Conservation (phyloP, 345 rosid species). For the Populus alba region DNA sequence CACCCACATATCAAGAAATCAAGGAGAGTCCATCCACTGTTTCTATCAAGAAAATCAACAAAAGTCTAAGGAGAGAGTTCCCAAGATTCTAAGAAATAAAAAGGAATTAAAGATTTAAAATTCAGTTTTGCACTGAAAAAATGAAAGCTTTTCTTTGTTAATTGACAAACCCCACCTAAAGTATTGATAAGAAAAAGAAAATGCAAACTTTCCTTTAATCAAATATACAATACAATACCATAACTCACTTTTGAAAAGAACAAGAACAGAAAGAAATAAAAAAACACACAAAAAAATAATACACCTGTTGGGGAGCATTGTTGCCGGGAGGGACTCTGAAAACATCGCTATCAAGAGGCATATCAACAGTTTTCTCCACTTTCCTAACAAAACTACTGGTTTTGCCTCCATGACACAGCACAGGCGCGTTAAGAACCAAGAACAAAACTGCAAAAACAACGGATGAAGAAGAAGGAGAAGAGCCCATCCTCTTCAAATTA, state of each 20-base stretch:
- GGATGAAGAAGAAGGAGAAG: slow-evolving; percentile 8
- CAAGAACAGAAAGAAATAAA: neutral
- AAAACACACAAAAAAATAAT: neutral
- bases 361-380: slow-evolving; percentile 48
- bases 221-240: neutral
- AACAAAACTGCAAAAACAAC: slow-evolving; percentile 26
- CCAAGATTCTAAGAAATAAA: neutral
- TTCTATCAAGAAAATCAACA: neutral
- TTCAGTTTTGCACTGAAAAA: neutral
- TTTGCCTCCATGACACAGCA: slow-evolving; percentile 59
- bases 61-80: neutral
- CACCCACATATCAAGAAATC: slow-evolving; percentile 1
- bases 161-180: neutral
- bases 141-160: neutral
- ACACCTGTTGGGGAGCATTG: slow-evolving; percentile 93
- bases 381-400: slow-evolving; percentile 65
- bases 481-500: neutral
- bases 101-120: neutral
- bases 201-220: neutral
- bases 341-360: slow-evolving; percentile 79
- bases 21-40: neutral
- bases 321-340: slow-evolving; percentile 62
- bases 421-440: slow-evolving; percentile 38
- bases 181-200: neutral
- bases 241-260: neutral